phyloP scores from a whole-genome alignment of 495 filamentous ascomycete genomes.

The Cryomyces minteri region DNA sequence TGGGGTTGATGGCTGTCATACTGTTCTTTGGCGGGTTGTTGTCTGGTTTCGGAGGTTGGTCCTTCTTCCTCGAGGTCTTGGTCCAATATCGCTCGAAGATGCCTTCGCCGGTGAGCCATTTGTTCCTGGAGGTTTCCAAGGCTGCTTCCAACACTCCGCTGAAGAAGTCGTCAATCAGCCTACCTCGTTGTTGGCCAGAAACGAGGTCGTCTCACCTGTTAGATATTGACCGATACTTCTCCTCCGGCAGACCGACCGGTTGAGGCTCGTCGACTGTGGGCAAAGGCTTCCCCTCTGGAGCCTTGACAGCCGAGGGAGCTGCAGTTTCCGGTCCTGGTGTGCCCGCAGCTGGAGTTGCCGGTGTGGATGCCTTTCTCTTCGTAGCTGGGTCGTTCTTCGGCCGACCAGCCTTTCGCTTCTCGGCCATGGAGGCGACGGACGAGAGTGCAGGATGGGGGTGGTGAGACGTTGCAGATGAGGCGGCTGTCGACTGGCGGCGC shows the following conservation, averaged over 20 bases:
- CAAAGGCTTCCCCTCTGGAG: slow-evolving; percentile 47
- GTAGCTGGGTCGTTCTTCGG: slow-evolving; percentile 3
- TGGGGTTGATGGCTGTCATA: slow-evolving; percentile 36
- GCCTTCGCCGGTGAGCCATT: slow-evolving; percentile 67
- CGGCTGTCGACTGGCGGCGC: too few relatives aligned
- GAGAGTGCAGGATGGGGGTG: too few relatives aligned
- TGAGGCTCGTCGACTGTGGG: slow-evolving; percentile 59
- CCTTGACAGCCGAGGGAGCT: slow-evolving; percentile 38
- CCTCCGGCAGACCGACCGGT: slow-evolving; percentile 36
- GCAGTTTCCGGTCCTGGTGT: not conserved
- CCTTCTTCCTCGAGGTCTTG: slow-evolving; percentile 59
- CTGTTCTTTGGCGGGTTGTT: slow-evolving; percentile 71
- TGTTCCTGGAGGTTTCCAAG: slow-evolving; percentile 63
- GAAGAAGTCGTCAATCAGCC: not conserved
- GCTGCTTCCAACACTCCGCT: slow-evolving; percentile 77
- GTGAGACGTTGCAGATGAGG: too few relatives aligned
- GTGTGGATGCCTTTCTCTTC: slow-evolving; percentile 3
- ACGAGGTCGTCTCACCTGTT: slow-evolving; percentile 10
- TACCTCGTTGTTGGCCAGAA: too few relatives aligned
- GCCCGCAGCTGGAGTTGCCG: not conserved
- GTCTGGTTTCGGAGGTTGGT: slow-evolving; percentile 45
- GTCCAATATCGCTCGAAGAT: slow-evolving; percentile 90
- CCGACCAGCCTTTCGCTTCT: slow-evolving; percentile 6
- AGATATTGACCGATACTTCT: slow-evolving; percentile 58
- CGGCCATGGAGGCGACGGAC: slow-evolving; percentile 1